A percentile compares a stretch with the other conserved stretches of the same genome.
Conservation (phyloP, 2,329 filamentous ascomycete species). For the Ascochyta fabae region DNA sequence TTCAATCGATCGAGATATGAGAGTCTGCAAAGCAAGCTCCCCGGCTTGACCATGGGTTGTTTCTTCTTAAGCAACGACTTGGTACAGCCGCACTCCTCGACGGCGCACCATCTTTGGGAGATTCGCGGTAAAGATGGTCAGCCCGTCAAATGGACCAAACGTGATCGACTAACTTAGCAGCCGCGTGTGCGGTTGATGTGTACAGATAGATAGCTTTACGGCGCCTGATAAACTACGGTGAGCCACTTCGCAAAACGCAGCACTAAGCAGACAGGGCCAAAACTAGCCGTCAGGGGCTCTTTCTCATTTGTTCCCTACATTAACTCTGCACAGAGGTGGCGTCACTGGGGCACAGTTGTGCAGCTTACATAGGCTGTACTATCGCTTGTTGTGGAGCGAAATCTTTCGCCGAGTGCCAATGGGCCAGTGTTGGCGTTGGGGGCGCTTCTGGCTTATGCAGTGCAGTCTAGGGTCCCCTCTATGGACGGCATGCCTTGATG, state of each 20-base stretch:
- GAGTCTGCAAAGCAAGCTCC: background rate
- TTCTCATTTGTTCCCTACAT: too few relatives aligned
- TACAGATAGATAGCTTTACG: background rate
- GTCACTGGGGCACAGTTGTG: too few relatives aligned
- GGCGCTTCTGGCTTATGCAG: slow-evolving; percentile 2
- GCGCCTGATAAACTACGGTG: too few relatives aligned
- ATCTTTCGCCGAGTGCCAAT: background rate
- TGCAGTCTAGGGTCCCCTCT: background rate
- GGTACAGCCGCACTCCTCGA: background rate
- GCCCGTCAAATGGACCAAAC: background rate
- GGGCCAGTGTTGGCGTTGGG: background rate
- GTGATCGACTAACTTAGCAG: background rate
- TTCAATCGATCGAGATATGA: background rate
- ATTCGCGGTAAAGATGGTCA: background rate
- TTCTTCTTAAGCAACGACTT: background rate
- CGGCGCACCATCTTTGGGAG: background rate
- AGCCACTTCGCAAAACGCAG: too few relatives aligned
- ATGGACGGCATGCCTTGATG: too few relatives aligned
- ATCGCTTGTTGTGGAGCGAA: too few relatives aligned
- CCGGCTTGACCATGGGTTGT: background rate
- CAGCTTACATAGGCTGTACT: too few relatives aligned
- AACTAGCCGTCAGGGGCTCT: too few relatives aligned
- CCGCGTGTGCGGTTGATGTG: background rate
- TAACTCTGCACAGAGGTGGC: too few relatives aligned
- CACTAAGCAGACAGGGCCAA: too few relatives aligned